Base-by-base conservation (phyloP, 306 rosid genomes). In the Alnus rubra region DNA sequence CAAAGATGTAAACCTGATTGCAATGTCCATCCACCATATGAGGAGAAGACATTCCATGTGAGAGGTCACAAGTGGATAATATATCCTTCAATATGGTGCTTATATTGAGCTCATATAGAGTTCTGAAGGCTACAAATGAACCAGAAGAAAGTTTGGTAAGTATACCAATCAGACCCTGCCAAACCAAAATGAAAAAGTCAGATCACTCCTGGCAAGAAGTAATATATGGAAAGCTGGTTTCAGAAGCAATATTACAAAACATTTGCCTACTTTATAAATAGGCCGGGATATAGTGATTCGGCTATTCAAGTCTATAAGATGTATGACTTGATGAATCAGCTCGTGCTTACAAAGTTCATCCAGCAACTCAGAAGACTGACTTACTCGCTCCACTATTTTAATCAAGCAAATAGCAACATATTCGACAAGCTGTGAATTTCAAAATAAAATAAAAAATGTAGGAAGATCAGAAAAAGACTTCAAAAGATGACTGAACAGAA, bases 301-400 rank as follows among this genome's bases (percentile, higher is more conserved):
- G 75, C 88, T 83, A 88, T 86, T 93, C 85, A 87, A 80, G 83
- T 87, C 86, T 78, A 96, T 74, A 78, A 93, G 88, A 85, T 89
- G 84, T 11, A 86, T 86, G 83, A 79, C 91, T 69, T 88, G 98
- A 76, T 87, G 91, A 83, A 96, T 86, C 86, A 96, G 65, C 75
- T 91, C 98, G 58, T 89, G 94, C 80, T 75, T 83, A 80, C 99
- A 93, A 90, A 96, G 90, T 71, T 88, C 92, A 84, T 96, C 95
- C 94, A 93, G 88, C 86, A 85, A 82, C 79, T 89, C 92, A 35
- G 91, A 65, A 81, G 97, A 96, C 80, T 82, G 80, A 48, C 90
- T 82, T 59, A 84, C 89, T 78, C 88, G 89, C 83, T 91, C 96
- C 48, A 88, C 90, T 74, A 96, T 90, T 85, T 88, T 96, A 58